Evolutionary conservation across 1,139 yeast species (phyloP).

Genomic region (Blastobotrys raffinosifermentans): DNA sequence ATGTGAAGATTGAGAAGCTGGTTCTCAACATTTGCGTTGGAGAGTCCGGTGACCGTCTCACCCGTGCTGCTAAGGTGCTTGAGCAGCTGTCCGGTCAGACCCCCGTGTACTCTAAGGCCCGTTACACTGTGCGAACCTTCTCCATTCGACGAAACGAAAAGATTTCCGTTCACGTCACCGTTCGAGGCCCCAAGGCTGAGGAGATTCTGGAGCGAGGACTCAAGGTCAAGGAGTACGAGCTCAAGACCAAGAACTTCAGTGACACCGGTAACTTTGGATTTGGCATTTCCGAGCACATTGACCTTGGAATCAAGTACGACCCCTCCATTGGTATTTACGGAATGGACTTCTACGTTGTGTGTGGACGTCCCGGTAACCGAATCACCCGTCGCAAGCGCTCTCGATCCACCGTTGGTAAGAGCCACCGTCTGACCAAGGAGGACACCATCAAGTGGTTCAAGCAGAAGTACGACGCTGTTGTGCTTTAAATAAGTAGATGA

Average conservation of each 20-base stretch:
- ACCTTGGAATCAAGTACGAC: constrained; percentile 99
- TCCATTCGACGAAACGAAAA: constrained; percentile 99
- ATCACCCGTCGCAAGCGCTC: constrained; percentile 99
- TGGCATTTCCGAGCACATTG: constrained; percentile 99
- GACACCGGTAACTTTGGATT: constrained; percentile 99
- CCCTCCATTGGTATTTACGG: constrained; percentile 99
- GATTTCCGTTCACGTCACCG: constrained; percentile 98
- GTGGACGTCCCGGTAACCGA: constrained; percentile 99
- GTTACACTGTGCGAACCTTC: constrained; percentile 99
- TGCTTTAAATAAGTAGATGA: constrained; percentile 36
- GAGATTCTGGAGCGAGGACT: constrained; percentile 99
- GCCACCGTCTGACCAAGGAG: constrained; percentile 88
- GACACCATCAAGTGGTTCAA: constrained; percentile 99
- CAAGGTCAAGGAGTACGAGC: constrained; percentile 99
- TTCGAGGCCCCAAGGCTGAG: constrained; percentile 99
- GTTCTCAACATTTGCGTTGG: constrained; percentile 99
- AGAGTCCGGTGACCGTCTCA: constrained; percentile 99
- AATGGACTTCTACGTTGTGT: constrained; percentile 99
- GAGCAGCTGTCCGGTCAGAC: constrained; percentile 99
- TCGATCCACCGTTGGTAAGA: constrained; percentile 81
- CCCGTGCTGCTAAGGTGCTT: constrained; percentile 99
- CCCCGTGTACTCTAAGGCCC: constrained; percentile 99
- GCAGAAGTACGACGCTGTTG: constrained; percentile 99
- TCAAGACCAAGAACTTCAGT: constrained; percentile 89
- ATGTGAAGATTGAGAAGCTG: constrained; percentile 97